Evolutionary conservation across 805 yeast genomes (phyloP), one percentile per base, ranked within the genome.

Genomic region (Wickerhamiella occidentalis): DNA sequence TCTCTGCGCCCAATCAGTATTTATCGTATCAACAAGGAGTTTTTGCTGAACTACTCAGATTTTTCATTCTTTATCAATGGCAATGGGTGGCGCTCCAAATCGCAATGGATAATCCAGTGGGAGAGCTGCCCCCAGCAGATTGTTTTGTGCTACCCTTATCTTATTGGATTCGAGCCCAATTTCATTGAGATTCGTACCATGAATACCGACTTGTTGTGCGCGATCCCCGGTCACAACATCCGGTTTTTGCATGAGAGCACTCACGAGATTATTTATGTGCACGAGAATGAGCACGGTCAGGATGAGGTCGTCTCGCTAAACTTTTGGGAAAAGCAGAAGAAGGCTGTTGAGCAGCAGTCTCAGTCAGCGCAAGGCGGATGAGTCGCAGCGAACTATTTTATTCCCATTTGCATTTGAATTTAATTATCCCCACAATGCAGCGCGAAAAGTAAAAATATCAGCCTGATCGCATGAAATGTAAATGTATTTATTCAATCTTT

Each of bases 31-130:
- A 92, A 90, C 51, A 79, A 81, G 49, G 92, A 88, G 67, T 92
- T 90, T 63, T 68, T 92, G 59, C 74, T 92, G 55, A 82, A 88
- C 63, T 92, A 90, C 63, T 78, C 94, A 3, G 96, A 87, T 62
- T 87, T 90, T 63, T 90, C 96, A 43, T 92, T 92, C 65, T 87
- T 85, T 66, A 94, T 92, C 57, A 88, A 92, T 61, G 76, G 83
- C 52, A 88, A 88, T 64, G 98, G 98, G 21, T 92, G 98, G 98
- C 76, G 96, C 57, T 82, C 94, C 17, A 78, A 88, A 54, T 85
- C 92, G 40, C 90, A 85, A 47, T 88, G 95, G 88, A 82, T 88
- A 55, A 82, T 92, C 47, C 80, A 83, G 61, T 92, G 98, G 98
- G 97, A 92, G 67, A 96, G 97, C 33, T 76, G 80, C 47, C 97